Evolutionary conservation across 1,284 basidiomycete species (phyloP).

Genomic region (Heterobasidion annosum): DNA sequence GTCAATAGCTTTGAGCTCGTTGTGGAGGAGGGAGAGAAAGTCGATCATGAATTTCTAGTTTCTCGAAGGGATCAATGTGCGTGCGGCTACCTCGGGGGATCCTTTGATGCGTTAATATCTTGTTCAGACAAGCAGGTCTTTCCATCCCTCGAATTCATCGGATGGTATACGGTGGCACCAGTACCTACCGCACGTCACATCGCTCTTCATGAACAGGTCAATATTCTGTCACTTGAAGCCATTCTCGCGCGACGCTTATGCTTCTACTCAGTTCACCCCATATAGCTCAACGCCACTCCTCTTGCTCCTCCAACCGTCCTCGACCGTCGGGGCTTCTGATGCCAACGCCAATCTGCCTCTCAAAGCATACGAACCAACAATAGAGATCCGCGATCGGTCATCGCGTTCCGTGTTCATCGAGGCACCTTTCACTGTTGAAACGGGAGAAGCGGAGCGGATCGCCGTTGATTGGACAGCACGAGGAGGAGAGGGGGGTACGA

Average conservation of each 20-base stretch:
- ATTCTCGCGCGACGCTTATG: neutral
- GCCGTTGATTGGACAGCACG: slow-evolving; percentile 94
- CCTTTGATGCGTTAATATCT: neutral
- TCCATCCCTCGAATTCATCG: slow-evolving; percentile 91
- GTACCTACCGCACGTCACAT: slow-evolving; percentile 69
- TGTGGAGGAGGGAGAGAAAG: slow-evolving; percentile 40
- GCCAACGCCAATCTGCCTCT: slow-evolving; percentile 70
- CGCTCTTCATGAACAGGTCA: slow-evolving; percentile 77
- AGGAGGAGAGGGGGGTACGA: slow-evolving; percentile 79
- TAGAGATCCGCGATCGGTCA: slow-evolving; percentile 72
- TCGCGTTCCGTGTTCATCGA: slow-evolving; percentile 78
- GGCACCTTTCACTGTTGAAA: slow-evolving; percentile 82
- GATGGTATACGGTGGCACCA: slow-evolving; percentile 89
- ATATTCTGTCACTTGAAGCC: slow-evolving; percentile 12
- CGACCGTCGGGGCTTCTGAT: slow-evolving; percentile 40
- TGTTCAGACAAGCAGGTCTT: slow-evolving; percentile 91
- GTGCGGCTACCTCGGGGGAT: slow-evolving; percentile 16
- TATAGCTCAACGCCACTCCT: slow-evolving; percentile 74
- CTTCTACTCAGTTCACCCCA: slow-evolving; percentile 45
- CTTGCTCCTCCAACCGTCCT: slow-evolving; percentile 57
- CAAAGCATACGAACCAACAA: slow-evolving; percentile 82
- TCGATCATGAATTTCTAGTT: slow-evolving; percentile 79
- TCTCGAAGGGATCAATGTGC: slow-evolving; percentile 86
- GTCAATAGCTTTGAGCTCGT: slow-evolving; percentile 94
- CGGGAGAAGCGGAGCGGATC: slow-evolving; percentile 96